Evolutionary conservation across 495 filamentous ascomycete genomes (phyloP), one percentile per base, ranked within the genome.

Genomic region (Aspergillus saccharolyticus): DNA sequence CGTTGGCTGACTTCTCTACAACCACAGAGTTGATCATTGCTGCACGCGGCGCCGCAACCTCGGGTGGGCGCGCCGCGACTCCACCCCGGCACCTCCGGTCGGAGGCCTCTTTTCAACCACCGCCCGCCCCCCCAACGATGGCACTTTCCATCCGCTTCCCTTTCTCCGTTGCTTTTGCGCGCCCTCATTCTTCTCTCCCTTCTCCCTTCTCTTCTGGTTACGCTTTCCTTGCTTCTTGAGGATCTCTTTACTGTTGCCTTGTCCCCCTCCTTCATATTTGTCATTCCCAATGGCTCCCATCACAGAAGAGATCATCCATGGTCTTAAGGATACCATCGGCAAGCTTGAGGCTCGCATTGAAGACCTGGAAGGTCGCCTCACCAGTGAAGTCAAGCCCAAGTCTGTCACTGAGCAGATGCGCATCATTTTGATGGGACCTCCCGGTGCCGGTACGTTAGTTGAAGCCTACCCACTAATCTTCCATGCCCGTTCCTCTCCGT

Each of bases 361-460:
- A 69, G 80, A 89, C 52, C 78, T 97, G 55, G 92, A 97, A 74
- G 66, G 73, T 61, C 80, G 77, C 63, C 68, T 89, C 25, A 72
- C 78, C 49, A 75, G 83, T 70, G 78, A 74, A 44, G 68, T 71
- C 47, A 75, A 81, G 69, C 70, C 80, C 58, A 77, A 80, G 63
- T 71, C 71, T 17, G 33, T 76, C 30, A 62, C 70, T 16, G 76
- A 87, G 61, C 82, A 83, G 63, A 82, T 97, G 74, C 84, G 94
- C 75, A 95, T 97, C 86, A 90, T 99, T 65, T 77, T 99, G 63
- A 97, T 99, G 83, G 94, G 94, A 15, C 95, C 94, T 69, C 94
- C 94, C 49, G 94, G 94, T 70, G 94, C 94, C 73, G 94, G 94
- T 97, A 86, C 50, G 68, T 24, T n/a, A n/a, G n/a, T 19, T 33